Base-by-base conservation (phyloP, 2,329 filamentous ascomycete genomes). In the Penicillium olsonii region DNA sequence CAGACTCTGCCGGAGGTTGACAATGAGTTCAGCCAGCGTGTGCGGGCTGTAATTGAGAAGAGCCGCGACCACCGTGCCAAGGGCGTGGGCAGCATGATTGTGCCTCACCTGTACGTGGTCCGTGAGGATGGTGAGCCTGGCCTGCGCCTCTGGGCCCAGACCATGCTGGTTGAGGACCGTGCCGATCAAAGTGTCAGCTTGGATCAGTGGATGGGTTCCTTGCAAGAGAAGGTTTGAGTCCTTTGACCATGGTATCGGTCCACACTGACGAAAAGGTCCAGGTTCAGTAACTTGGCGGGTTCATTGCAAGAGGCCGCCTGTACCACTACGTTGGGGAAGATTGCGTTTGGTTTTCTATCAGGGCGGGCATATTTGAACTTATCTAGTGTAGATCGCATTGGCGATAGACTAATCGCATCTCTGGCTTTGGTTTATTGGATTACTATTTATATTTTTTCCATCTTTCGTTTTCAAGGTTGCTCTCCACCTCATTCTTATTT, bases 121-220 rank as follows among this genome's bases (percentile, higher is more conserved):
- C 85, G 92, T 63, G 92, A 97, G 72, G 94, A 97, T 66, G 94
- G 94, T 44, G 94, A 99, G 75, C 94, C 94, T 26, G 92, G 89
- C 64, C 77, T 99, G 69, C 92, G 95, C 74, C 78, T 97, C 56
- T 99, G 94, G 94, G 94, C 94, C 37, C 92, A 96, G 78, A 96
- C 94, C 37, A 78, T 97, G 72, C 77, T 99, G 63, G 87, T 99
- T 39, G 94, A 99, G 73, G 94, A 99, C 73, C 81, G 92, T 59
- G 90, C 92, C 47, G 94, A 99, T 69, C 91, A 96, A 75, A 87
- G 91, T 42, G 86, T 95, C 74, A 95, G 92, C 68, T 86, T 94
- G 66, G 87, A 87, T 63, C 92, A 97, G 75, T 99, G 91, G 87
- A 87, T 97, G 79, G 91, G 90, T 48, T 85, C 84, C 64, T 74